Evolutionary conservation across 2,329 filamentous ascomycete species (phyloP).

Genomic region (Alternaria alternata): DNA sequence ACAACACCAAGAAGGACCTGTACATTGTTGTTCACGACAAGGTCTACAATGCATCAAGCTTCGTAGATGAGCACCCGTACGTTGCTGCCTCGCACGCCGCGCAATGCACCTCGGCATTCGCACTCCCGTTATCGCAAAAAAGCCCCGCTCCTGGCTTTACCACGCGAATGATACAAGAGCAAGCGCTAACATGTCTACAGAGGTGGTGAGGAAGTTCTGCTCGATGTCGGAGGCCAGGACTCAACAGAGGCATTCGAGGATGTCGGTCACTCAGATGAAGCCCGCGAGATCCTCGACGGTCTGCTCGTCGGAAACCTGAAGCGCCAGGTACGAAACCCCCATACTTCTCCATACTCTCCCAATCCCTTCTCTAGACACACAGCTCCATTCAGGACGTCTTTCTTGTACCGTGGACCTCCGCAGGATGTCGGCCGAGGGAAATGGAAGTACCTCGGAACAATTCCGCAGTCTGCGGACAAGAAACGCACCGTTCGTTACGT

Average conservation of each 20-base stretch:
- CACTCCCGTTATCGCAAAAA: constrained; percentile 6
- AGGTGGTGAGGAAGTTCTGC: constrained; percentile 96
- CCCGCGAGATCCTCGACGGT: constrained; percentile 84
- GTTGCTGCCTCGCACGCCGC: constrained; percentile 45
- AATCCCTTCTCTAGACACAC: neutral
- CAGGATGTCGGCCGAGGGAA: neutral
- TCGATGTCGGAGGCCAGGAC: constrained; percentile 95
- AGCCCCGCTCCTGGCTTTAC: constrained; percentile 6
- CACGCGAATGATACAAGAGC: neutral
- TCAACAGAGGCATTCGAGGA: constrained; percentile 98
- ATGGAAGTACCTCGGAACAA: constrained; percentile 26
- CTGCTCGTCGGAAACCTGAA: constrained; percentile 50
- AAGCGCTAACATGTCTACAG: constrained; percentile 59
- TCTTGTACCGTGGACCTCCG: neutral
- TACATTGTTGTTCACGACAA: constrained; percentile 94
- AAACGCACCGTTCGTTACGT: neutral
- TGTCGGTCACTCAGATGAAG: constrained; percentile 98
- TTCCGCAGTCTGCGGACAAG: constrained; percentile 20
- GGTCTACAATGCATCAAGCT: constrained; percentile 88
- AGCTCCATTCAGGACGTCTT: neutral
- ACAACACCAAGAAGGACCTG: constrained; percentile 80
- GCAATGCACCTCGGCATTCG: constrained; percentile 3
- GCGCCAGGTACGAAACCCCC: constrained; percentile 42
- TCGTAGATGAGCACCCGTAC: constrained; percentile 96
- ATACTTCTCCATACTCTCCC: neutral